These are phyloP conservation scores for Delphinella strobiligena DNA, from an alignment of 2,329 filamentous ascomycete species.

Conservation along the genomic window DNA sequence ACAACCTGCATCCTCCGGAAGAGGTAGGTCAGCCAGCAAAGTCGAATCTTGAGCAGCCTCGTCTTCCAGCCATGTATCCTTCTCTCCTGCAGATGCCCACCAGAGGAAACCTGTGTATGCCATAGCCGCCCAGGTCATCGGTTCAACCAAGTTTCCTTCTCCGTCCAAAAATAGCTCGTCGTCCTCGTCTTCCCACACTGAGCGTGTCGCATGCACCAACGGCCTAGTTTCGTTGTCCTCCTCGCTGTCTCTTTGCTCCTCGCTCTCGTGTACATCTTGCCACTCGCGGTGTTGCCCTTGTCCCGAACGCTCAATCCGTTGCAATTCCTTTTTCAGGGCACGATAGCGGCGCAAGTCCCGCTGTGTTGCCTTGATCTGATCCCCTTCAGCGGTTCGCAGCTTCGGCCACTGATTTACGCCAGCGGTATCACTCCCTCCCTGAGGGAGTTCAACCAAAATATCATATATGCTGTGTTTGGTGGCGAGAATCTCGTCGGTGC, in stretches of 20 bases:
- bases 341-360: conserved; percentile 75
- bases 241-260: conserved; percentile 9
- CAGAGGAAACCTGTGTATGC: conserved; percentile 79
- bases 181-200: conserved; percentile 10
- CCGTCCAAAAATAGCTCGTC: conserved; percentile 11
- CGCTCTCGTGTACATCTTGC: conserved; percentile 11
- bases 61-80: conserved; percentile 42
- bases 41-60: conserved; percentile 40
- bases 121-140: conserved; percentile 54
- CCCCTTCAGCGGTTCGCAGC: conserved; percentile 52
- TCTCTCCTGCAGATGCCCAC: conserved; percentile 78
- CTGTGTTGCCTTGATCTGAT: conserved; percentile 71
- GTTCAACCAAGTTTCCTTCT: conserved; percentile 35
- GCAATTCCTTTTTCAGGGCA: conserved; percentile 52
- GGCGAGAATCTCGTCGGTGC: conserved; percentile 82
- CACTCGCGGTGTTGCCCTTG: conserved; percentile 15
- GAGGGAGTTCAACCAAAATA: conserved; percentile 71
- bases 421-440: conserved; percentile 30
- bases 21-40: conserved; percentile 29
- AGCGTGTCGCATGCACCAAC: not conserved
- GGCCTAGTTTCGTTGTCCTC: conserved; percentile 13
- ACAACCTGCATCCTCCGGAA: conserved; percentile 9
- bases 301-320: conserved; percentile 21
- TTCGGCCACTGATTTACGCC: conserved; percentile 52
- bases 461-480: conserved; percentile 85